Evolutionary conservation across 768 basidiomycete genomes (phyloP).

Genomic region (Ramaria rubella): DNA sequence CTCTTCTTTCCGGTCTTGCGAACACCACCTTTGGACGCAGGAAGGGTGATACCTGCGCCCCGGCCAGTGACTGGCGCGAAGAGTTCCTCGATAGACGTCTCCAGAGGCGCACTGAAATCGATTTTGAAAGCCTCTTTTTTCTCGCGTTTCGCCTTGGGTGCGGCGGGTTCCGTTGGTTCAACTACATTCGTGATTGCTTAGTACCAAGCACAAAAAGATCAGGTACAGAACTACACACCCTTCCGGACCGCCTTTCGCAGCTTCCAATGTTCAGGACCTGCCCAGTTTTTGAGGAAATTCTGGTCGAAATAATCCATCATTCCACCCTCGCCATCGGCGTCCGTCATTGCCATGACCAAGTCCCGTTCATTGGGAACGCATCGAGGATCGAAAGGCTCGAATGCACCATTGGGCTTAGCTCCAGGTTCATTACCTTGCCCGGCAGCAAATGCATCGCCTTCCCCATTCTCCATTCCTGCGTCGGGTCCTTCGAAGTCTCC

Average conservation of each 20-base stretch:
- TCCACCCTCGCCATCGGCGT: conserved; percentile 41
- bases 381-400: conserved; percentile 82
- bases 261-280: conserved; percentile 99
- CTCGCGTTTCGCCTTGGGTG: conserved; percentile 51
- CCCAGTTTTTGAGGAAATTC: conserved; percentile 89
- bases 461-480: conserved; percentile 25
- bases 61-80: conserved; percentile 67
- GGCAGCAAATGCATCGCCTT: conserved; percentile 32
- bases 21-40: conserved; percentile 27
- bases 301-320: conserved; percentile 90
- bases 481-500: conserved; percentile 19
- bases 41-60: conserved; percentile 61
- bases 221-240: conserved; percentile 40
- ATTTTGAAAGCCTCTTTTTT: conserved; percentile 80
- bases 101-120: conserved; percentile 60
- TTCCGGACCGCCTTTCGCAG: conserved; percentile 71
- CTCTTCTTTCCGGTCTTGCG: conserved; percentile 36
- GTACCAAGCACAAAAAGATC: neutral
- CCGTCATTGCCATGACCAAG: conserved; percentile 80
- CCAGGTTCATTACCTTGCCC: conserved; percentile 19
- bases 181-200: conserved; percentile 12
- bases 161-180: conserved; percentile 40
- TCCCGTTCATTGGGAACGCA: conserved; percentile 70
- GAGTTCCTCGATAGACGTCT: conserved; percentile 61
- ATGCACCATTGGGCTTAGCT: conserved; percentile 35